phyloP scores from a whole-genome alignment of 2,329 filamentous ascomycete species.

The Paecilomyces formosus region DNA sequence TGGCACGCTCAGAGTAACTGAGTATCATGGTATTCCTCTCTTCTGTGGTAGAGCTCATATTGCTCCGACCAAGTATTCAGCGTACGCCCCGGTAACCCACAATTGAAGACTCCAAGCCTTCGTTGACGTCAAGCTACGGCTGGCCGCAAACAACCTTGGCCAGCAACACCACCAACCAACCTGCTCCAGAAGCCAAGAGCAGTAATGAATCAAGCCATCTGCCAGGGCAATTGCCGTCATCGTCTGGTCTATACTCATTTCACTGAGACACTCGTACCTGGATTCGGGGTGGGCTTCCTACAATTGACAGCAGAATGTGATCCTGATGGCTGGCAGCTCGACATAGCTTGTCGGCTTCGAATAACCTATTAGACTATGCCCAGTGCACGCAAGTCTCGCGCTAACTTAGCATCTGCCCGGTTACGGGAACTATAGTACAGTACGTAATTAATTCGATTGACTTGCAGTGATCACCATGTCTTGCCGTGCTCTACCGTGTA shows the following conservation, averaged over 20 bases:
- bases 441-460: too few relatives aligned
- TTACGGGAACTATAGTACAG: neutral
- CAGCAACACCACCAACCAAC: neutral
- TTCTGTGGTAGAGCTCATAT: too few relatives aligned
- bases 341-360: neutral
- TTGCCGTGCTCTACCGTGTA: too few relatives aligned
- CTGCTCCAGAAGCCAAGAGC: neutral
- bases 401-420: neutral
- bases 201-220: neutral
- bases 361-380: neutral
- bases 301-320: neutral
- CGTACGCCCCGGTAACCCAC: too few relatives aligned
- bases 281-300: neutral
- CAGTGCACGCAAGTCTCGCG: neutral
- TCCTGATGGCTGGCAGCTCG: neutral
- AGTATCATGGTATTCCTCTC: too few relatives aligned
- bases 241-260: neutral
- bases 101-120: neutral
- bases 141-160: neutral
- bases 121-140: neutral
- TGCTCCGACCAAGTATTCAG: too few relatives aligned
- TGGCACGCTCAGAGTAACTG: neutral
- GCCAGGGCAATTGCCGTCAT: neutral
- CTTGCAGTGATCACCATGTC: too few relatives aligned
- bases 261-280: neutral